Percentiles rank a stretch among this genome's conserved stretches.
These are phyloP conservation scores for Trypanosoma scelopori DNA, from an alignment of 208 protist species.

Conservation along the genomic window DNA sequence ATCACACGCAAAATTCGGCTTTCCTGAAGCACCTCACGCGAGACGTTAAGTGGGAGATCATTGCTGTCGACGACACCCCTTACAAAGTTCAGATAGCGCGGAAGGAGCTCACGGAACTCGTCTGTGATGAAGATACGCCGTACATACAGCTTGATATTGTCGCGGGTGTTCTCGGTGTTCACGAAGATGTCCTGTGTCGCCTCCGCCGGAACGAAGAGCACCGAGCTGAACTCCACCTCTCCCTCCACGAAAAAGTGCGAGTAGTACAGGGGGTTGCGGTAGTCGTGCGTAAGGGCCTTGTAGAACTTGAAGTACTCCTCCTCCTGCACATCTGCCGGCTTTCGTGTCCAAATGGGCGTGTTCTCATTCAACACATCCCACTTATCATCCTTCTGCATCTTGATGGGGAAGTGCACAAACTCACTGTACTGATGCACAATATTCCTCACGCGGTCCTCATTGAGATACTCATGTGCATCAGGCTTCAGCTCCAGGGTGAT, in stretches of 20 bases:
- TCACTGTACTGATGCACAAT: constrained; percentile 98
- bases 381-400: constrained; percentile 79
- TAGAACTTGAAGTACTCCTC: constrained; percentile 99
- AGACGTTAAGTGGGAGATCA: constrained; percentile 99
- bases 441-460: constrained; percentile 87
- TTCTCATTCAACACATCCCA: constrained; percentile 97
- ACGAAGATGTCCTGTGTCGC: constrained; percentile 90
- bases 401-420: constrained; percentile 99
- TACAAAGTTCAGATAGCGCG: constrained; percentile 94
- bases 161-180: constrained; percentile 52
- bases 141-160: constrained; percentile 97
- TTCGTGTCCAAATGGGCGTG: constrained; percentile 99
- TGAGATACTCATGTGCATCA: constrained; percentile 96
- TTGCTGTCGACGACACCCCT: constrained; percentile 99
- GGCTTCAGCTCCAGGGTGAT: constrained; percentile 97
- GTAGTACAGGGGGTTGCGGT: constrained; percentile 93
- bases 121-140: constrained; percentile 99
- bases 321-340: constrained; percentile 92
- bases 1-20: constrained; percentile 96
- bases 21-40: constrained; percentile 99
- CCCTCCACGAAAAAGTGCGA: constrained; percentile 98
- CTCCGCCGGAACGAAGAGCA: constrained; percentile 97
- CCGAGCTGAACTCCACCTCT: constrained; percentile 96
- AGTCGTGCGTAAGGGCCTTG: constrained; percentile 96
- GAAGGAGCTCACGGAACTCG: constrained; percentile 96